Evolutionary conservation across 805 yeast genomes (phyloP).

Genomic region (Candida stauntonica): DNA sequence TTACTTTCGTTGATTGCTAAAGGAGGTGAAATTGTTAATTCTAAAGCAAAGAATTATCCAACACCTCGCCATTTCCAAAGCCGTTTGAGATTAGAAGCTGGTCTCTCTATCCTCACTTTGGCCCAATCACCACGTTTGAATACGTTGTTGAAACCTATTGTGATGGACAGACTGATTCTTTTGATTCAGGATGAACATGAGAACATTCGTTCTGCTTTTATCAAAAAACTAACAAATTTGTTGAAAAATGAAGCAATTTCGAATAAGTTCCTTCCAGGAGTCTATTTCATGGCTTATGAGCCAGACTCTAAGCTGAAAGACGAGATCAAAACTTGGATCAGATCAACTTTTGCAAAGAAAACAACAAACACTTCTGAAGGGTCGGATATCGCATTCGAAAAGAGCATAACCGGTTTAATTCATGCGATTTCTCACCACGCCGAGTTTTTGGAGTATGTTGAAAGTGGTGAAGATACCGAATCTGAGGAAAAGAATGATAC

Average conservation of each 20-base stretch:
- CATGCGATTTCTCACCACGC: slow-evolving; percentile 73
- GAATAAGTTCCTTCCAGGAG: slow-evolving; percentile 58
- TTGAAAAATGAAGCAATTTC: slow-evolving; percentile 52
- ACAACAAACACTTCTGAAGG: slow-evolving; percentile 22
- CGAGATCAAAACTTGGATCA: slow-evolving; percentile 65
- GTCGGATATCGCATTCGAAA: slow-evolving; percentile 53
- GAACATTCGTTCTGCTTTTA: slow-evolving; percentile 50
- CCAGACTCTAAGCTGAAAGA: slow-evolving; percentile 49
- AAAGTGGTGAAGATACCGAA: slow-evolving; percentile 12
- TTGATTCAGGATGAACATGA: slow-evolving; percentile 64
- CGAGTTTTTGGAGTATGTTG: slow-evolving; percentile 46
- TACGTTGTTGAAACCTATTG: slow-evolving; percentile 45
- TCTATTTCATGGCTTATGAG: slow-evolving; percentile 75
- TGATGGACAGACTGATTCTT: slow-evolving; percentile 49
- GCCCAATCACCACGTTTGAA: slow-evolving; percentile 53
- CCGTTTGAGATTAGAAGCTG: slow-evolving; percentile 64
- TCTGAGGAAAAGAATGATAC: slow-evolving; percentile 9
- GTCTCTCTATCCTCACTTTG: slow-evolving; percentile 56
- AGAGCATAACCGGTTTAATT: slow-evolving; percentile 59
- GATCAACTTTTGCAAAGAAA: slow-evolving; percentile 44
- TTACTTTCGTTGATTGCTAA: slow-evolving; percentile 62
- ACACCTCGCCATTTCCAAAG: slow-evolving; percentile 63
- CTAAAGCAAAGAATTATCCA: slow-evolving; percentile 40
- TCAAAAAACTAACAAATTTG: slow-evolving; percentile 45
- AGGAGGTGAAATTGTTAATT: slow-evolving; percentile 69